Evolutionary conservation across 768 basidiomycete species (phyloP), one percentile per base, ranked within the genome.

Genomic region (Pleurotus citrinopileatus): DNA sequence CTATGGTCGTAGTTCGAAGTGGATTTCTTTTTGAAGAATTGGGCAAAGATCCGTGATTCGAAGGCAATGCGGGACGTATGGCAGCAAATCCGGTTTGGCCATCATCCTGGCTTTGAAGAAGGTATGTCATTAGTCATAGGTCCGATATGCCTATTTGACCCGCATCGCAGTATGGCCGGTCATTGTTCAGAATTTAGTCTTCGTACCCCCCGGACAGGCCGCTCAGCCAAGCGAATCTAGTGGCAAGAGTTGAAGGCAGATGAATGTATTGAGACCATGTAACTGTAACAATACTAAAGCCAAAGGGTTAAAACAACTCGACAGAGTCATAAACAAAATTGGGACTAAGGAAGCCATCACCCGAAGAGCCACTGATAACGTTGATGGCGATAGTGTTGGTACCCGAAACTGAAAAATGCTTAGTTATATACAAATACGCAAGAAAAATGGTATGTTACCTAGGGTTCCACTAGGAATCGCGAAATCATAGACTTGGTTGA

Each of bases 21-120:
- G 13, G 80, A 81, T 29, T 91, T 81, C 71, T 93, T 93, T 74
- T 70, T 93, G 42, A 76, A 81, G 37, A 84, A 93, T 62, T 95
- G 92, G 92, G 70, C 77, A 34, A 86, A 90, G 26, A 91, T 95
- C 52, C 86, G 90, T 37, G 70, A 79, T n/a, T 90, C 89, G n/a
- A 83, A 86, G 15, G 80, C 87, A 10, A 91, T 94, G 90, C 80
- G 79, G 52, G 80, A 78, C 58, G 87, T 94, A 3, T 94, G 91
- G 89, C 80, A 84, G 54, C 89, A 93, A 68, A 92, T 95, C 37
- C 76, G 93, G 53, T 76, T 82, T 44, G 92, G 92, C 40, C 77
- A 89, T 28, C 89, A 93, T 64, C 87, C 90, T 15, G 91, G 92
- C 1, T 94, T 93, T 63, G 92, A 93, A 70, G 89, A 92, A 78